Percentiles rank a stretch among this genome's conserved stretches.
These are phyloP conservation scores for Fusarium tanahbumbuense DNA, from an alignment of 2,329 filamentous ascomycete genomes.

Conservation along the genomic window DNA sequence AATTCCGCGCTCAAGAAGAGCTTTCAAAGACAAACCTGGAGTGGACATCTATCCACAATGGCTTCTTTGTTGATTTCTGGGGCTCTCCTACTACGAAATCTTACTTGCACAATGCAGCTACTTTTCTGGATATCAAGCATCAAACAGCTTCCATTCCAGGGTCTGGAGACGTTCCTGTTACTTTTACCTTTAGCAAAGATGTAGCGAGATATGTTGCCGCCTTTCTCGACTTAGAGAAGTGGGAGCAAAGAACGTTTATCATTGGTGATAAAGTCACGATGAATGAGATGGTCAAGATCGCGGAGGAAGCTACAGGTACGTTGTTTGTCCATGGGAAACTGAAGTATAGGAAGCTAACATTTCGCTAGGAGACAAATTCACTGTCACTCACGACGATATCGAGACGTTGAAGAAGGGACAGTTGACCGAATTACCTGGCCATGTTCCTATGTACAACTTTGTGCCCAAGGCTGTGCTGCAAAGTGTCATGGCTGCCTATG, in stretches of 20 bases:
- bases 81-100: not conserved
- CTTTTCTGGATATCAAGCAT: not conserved
- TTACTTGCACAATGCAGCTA: not conserved
- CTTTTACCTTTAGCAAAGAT: slow-evolving; percentile 4
- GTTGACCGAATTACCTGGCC: slow-evolving; percentile 11
- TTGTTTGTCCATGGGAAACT: fast-evolving
- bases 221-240: not conserved
- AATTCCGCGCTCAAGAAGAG: slow-evolving; percentile 10
- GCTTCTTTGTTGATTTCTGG: slow-evolving; percentile 23
- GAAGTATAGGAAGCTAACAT: not conserved
- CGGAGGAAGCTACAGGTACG: slow-evolving; percentile 12
- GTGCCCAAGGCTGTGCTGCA: slow-evolving; percentile 3
- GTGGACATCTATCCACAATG: slow-evolving; percentile 6
- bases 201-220: not conserved
- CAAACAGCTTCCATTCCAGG: slow-evolving; percentile 2
- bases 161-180: not conserved
- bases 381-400: not conserved
- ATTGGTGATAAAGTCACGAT: slow-evolving; percentile 15
- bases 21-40: slow-evolving; percentile 12
- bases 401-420: slow-evolving; percentile 6
- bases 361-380: not conserved
- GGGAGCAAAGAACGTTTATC: slow-evolving; percentile 9
- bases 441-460: not conserved
- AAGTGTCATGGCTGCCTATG: not conserved
- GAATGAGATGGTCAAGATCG: not conserved